phyloP scores from a whole-genome alignment of 2,329 filamentous ascomycete genomes.

The Cordyceps cicadae region DNA sequence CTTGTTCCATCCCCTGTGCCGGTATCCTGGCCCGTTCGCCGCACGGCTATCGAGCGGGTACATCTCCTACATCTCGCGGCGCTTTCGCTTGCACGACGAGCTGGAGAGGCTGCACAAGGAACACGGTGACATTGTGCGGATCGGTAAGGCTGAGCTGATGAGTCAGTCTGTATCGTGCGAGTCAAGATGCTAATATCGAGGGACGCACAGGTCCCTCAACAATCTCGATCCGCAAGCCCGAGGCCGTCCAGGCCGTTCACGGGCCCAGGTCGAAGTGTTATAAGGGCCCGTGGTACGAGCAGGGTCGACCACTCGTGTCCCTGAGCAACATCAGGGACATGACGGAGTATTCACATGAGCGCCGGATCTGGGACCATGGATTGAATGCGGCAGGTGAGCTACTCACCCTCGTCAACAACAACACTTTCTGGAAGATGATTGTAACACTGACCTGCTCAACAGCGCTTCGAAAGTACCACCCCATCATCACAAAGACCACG shows the following conservation, averaged over 20 bases:
- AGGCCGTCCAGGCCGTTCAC: constrained; percentile 22
- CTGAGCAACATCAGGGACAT: constrained; percentile 25
- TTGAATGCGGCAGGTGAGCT: constrained; percentile 22
- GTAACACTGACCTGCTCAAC: background rate
- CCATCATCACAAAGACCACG: constrained; percentile 13
- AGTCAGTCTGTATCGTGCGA: no score
- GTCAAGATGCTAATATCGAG: background rate
- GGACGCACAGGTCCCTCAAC: constrained; percentile 19
- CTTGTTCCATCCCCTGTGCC: constrained; percentile 20
- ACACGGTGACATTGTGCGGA: constrained; percentile 24
- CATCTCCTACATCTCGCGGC: constrained; percentile 17
- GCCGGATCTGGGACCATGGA: constrained; percentile 27
- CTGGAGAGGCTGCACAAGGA: constrained; percentile 20
- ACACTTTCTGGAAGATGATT: background rate
- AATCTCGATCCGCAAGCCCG: constrained; percentile 23
- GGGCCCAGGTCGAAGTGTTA: constrained; percentile 20
- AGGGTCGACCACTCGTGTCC: constrained; percentile 21
- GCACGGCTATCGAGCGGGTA: constrained; percentile 21
- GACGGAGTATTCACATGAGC: constrained; percentile 22
- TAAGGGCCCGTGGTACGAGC: constrained; percentile 28
- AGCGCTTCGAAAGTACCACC: background rate
- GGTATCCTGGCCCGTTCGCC: constrained; percentile 21
- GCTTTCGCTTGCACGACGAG: constrained; percentile 19
- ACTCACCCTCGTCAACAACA: background rate
- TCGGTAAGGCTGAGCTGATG: constrained; percentile 13